Conservation (phyloP, 768 basidiomycete genomes). For the Strobilomyces confusus region DNA sequence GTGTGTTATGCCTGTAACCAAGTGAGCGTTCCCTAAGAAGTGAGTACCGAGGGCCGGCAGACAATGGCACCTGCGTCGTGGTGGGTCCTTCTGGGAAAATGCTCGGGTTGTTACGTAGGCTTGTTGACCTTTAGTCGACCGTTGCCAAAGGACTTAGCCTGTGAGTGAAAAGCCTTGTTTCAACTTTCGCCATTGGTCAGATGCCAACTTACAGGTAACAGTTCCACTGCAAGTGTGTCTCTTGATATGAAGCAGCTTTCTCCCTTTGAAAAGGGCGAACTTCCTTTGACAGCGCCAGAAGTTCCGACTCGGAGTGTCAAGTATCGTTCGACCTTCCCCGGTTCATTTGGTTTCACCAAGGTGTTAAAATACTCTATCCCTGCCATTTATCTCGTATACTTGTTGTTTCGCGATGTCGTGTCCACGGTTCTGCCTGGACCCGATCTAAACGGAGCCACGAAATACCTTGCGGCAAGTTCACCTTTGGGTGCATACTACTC, state of each 20-base stretch:
- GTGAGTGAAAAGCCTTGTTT: neutral
- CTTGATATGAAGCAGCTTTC: slow-evolving; percentile 8
- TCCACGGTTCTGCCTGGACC: neutral
- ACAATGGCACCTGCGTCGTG: too few relatives aligned
- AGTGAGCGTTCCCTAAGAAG: too few relatives aligned
- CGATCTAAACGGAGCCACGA: neutral
- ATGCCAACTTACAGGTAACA: neutral
- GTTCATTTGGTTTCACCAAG: slow-evolving; percentile 4
- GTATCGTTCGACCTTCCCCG: neutral
- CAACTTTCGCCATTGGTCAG: neutral
- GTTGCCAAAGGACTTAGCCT: neutral
- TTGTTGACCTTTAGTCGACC: too few relatives aligned
- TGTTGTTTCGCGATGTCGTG: slow-evolving; percentile 11
- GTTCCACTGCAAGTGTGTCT: slow-evolving; percentile 8
- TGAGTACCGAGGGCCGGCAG: too few relatives aligned
- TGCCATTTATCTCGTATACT: slow-evolving; percentile 18
- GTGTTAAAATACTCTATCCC: slow-evolving; percentile 19
- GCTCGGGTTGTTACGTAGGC: too few relatives aligned
- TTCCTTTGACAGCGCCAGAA: slow-evolving; percentile 12
- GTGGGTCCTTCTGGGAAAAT: too few relatives aligned
- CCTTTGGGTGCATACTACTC: slow-evolving; percentile 1
- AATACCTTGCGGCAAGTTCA: slow-evolving; percentile 5
- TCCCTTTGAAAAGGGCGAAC: slow-evolving; percentile 17
- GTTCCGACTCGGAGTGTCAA: neutral
- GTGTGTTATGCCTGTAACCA: too few relatives aligned